Evolutionary conservation across 2,329 filamentous ascomycete genomes (phyloP), one percentile per base, ranked within the genome.

Genomic region (Fusarium sp.): DNA sequence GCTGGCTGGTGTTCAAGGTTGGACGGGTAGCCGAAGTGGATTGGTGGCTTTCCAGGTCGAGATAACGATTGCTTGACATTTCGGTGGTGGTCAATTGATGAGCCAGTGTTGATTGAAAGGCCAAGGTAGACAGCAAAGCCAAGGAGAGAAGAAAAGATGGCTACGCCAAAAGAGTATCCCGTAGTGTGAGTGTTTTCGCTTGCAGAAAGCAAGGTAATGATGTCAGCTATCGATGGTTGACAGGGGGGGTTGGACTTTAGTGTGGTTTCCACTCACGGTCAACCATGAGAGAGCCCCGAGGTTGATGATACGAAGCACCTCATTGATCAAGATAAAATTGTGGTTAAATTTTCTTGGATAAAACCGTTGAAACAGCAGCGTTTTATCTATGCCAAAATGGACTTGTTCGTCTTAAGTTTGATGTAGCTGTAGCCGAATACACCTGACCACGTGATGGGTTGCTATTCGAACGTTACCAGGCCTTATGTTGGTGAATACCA

Each of bases 1-100:
- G 39, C 35, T 70, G 67, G 47, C 40, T 45, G 48, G 64, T 19
- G 60, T 55, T 33, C 43, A 59, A 55, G 53, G 57, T 55, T 17
- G 57, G 55, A 51, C 33, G 33, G 9, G 53, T 24, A 35, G 43
- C 19, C 35, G 56, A 37, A 13, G 26, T 15, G 13, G 65, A 51
- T 46, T 63, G 71, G 48, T 63, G 45, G 32, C 54, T 67, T 30
- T 63, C 70, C 37, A 77, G 63, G 13, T 75, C 70, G 39, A 68
- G 65, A 57, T 78, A 78, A 39, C 67, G 76, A 63, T 75, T 78
- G 72, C 68, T 75, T n/a, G 76, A 70, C 78, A 78, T 79, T 39
- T 26, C 65, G 68, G 53, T n/a, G 44, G 32, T 53, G 26, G 53
- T 40, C 64, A 40, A 55, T 47, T 44, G 28, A 41, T 39, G 11